Evolutionary conservation across 2,329 filamentous ascomycete species (phyloP).

Genomic region (Furcasterigmium furcatum): DNA sequence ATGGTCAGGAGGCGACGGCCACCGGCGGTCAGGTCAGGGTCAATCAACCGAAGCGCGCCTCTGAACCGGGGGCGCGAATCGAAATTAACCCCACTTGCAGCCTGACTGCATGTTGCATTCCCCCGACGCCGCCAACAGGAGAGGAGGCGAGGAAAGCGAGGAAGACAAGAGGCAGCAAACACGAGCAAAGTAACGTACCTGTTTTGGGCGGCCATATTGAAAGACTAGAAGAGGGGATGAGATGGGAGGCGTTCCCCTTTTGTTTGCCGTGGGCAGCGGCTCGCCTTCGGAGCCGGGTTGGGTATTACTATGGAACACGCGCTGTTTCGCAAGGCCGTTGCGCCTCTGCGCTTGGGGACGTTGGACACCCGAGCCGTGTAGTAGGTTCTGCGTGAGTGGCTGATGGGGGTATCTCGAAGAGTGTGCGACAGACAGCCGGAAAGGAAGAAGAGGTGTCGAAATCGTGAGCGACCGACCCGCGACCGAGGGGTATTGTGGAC

Average conservation of each 20-base stretch:
- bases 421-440: no score
- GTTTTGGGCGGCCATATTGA: constrained; percentile 27
- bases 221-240: constrained; percentile 3
- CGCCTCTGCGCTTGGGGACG: constrained; percentile 3
- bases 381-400: constrained; percentile 2
- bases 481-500: no score
- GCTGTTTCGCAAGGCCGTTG: constrained; percentile 12
- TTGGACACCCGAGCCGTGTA: not conserved
- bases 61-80: constrained; percentile 9
- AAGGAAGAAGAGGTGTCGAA: no score
- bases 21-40: not conserved
- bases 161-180: constrained; percentile 5
- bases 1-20: no score
- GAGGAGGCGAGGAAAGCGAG: constrained; percentile 3
- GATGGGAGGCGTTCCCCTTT: constrained; percentile 4
- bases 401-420: no score
- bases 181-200: constrained; percentile 18
- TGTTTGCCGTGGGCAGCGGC: constrained; percentile 9
- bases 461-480: no score
- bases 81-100: constrained; percentile 18
- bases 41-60: not conserved
- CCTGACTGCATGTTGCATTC: constrained; percentile 10
- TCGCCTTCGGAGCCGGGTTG: constrained; percentile 7
- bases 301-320: constrained; percentile 12
- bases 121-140: no score